Evolutionary conservation across 495 filamentous ascomycete genomes (phyloP).

Genomic region (Podospora anserina): DNA sequence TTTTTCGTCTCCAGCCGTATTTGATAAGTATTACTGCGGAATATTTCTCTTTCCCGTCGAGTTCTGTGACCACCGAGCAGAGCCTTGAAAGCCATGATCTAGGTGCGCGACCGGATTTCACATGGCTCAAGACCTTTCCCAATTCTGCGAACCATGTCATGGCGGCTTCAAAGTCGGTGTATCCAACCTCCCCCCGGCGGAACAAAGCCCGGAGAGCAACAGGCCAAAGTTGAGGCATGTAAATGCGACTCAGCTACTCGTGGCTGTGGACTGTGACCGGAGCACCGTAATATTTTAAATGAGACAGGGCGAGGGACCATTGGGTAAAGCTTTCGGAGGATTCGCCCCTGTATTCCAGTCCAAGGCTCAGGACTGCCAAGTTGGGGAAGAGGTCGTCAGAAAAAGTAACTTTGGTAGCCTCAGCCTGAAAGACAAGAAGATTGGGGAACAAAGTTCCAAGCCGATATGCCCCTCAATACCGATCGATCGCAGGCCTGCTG

Average conservation of each 20-base stretch:
- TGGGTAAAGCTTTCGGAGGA: neutral
- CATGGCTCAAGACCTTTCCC: neutral
- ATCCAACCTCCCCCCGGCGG: neutral
- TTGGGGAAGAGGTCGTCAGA: neutral
- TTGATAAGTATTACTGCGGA: neutral
- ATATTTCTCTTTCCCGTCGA: neutral
- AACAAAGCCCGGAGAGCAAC: neutral
- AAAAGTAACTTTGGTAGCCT: neutral
- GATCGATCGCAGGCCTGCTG: neutral
- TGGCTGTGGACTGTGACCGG: neutral
- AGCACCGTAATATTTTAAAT: neutral
- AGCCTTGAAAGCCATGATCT: neutral
- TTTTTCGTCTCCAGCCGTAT: neutral
- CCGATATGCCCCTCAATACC: neutral
- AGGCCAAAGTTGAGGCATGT: neutral
- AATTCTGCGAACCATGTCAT: neutral
- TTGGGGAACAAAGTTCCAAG: neutral
- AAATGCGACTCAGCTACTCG: neutral
- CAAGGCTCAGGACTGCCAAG: neutral
- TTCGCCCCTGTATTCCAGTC: neutral
- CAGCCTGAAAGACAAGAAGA: constrained; percentile 1
- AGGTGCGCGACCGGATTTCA: neutral
- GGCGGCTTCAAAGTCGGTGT: neutral
- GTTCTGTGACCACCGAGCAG: neutral
- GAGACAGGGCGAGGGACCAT: constrained; percentile 1